These are phyloP conservation scores for Fraxinus sp. DNA, from an alignment of 305 asterid genomes.

Conservation along the genomic window DNA sequence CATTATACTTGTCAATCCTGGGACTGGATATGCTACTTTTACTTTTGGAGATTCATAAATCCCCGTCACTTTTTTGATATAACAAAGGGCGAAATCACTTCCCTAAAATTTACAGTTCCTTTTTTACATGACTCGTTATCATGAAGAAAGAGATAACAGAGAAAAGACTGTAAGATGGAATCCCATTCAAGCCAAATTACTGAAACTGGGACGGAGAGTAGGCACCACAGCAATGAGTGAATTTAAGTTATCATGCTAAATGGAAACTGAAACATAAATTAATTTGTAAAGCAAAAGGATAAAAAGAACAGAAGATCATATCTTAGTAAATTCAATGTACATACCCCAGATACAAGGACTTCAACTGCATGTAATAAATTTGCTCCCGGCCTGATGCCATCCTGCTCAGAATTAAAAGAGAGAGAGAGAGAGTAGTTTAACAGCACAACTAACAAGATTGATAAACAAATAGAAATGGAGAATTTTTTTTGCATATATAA, in stretches of 20 bases:
- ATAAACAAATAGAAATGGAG: slow-evolving; percentile 16
- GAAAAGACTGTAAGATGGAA: slow-evolving; percentile 6
- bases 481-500: slow-evolving; percentile 11
- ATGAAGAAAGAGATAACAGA: slow-evolving; percentile 17
- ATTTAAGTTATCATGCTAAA: neutral
- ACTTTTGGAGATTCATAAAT: neutral
- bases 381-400: slow-evolving; percentile 83
- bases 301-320: slow-evolving; percentile 15
- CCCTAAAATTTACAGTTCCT: slow-evolving; percentile 7
- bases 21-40: slow-evolving; percentile 18
- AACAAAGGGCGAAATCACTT: neutral
- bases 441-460: slow-evolving; percentile 3
- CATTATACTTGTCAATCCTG: slow-evolving; percentile 18
- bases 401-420: slow-evolving; percentile 55
- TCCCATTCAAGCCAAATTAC: slow-evolving; percentile 2
- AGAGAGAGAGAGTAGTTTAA: neutral
- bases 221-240: slow-evolving; percentile 15
- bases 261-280: slow-evolving; percentile 10
- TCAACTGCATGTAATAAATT: slow-evolving; percentile 94
- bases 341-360: slow-evolving; percentile 94
- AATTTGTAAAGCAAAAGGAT: slow-evolving; percentile 12
- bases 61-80: neutral
- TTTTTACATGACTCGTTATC: neutral
- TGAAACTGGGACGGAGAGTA: neutral
- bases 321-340: slow-evolving; percentile 29